Evolutionary conservation across 1,284 basidiomycete genomes (phyloP).

Genomic region (Rhizoctonia solani): DNA sequence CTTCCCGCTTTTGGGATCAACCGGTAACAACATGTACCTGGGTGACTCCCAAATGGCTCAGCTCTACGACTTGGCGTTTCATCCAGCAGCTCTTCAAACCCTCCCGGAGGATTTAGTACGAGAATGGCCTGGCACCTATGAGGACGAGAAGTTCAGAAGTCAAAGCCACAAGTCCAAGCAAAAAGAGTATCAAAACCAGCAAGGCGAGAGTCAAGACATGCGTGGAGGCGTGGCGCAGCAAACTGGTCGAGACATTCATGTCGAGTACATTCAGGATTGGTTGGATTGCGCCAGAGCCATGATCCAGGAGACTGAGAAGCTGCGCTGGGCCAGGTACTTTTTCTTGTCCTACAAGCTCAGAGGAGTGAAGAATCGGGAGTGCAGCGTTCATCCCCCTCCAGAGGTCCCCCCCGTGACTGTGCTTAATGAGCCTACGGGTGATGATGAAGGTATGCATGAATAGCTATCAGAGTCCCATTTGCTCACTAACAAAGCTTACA

Average conservation of each 20-base stretch:
- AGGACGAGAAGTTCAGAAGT: background rate
- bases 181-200: too few species aligned
- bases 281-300: background rate
- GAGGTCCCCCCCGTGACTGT: background rate
- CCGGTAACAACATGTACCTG: background rate
- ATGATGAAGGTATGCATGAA: background rate
- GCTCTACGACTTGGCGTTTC: background rate
- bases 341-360: slow-evolving; percentile 20
- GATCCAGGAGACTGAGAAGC: background rate
- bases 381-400: slow-evolving; percentile 16
- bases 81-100: background rate
- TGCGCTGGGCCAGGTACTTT: slow-evolving; percentile 14
- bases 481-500: too few species aligned
- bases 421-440: background rate
- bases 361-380: background rate
- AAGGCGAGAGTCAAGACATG: background rate
- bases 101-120: background rate
- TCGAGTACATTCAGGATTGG: background rate
- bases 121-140: background rate
- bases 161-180: background rate
- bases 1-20: background rate
- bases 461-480: background rate
- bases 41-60: background rate
- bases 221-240: slow-evolving; percentile 11
- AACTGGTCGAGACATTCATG: background rate